Percentiles rank a stretch among this genome's conserved stretches.
Evolutionary conservation across 306 rosid species (phyloP).

Genomic region (Fagus crenata): DNA sequence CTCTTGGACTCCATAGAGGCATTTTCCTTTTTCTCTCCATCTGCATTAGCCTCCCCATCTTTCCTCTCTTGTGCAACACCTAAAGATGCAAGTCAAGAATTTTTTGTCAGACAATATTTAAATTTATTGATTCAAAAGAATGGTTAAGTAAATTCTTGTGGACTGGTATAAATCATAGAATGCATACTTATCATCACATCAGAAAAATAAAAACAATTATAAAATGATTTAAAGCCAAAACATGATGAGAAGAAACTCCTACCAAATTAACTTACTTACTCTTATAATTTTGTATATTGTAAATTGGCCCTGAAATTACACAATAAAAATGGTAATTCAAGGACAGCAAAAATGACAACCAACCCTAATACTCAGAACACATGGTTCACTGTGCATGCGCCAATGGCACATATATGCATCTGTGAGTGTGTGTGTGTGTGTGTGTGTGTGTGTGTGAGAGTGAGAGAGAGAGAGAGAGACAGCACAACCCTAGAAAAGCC

Average conservation of each 20-base stretch:
- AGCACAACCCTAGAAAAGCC: not conserved
- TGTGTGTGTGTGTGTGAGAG: too few species aligned
- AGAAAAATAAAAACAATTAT: not conserved
- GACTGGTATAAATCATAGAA: not conserved
- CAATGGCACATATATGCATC: not conserved
- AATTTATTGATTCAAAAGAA: not conserved
- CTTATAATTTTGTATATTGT: not conserved
- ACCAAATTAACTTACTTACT: not conserved
- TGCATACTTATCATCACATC: not conserved
- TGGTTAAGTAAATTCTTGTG: not conserved
- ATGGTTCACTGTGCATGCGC: not conserved
- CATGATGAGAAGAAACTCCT: not conserved
- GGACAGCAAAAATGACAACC: not conserved
- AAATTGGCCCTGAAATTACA: not conserved
- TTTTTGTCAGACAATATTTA: slow-evolving; percentile 14
- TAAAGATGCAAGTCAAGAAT: slow-evolving; percentile 33
- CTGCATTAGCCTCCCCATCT: slow-evolving; percentile 47
- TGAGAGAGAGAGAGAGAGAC: not conserved
- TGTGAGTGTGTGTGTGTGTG: not conserved
- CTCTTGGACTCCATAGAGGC: slow-evolving; percentile 53
- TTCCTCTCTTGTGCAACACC: slow-evolving; percentile 56
- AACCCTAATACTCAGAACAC: not conserved
- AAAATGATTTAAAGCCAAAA: not conserved
- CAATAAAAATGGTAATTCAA: not conserved
- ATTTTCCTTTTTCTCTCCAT: slow-evolving; percentile 71